Evolutionary conservation across 2,329 filamentous ascomycete species (phyloP).

Genomic region (Neofusicoccum laricinum): DNA sequence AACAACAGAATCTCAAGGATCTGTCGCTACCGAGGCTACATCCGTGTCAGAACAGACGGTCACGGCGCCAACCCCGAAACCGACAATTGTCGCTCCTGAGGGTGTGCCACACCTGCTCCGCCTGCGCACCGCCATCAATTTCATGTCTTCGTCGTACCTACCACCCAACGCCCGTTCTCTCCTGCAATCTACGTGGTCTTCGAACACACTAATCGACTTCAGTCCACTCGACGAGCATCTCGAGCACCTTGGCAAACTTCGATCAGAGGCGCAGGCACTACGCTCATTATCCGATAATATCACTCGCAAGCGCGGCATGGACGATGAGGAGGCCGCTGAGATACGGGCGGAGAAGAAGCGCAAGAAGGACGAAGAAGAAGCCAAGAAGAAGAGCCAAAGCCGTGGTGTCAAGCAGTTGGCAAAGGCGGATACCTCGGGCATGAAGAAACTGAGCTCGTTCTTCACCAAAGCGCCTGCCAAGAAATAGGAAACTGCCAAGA

Average conservation of each 20-base stretch:
- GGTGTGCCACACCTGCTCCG: conserved; percentile 60
- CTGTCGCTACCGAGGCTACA: conserved; percentile 20
- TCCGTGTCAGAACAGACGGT: conserved; percentile 19
- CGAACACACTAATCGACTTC: conserved; percentile 61
- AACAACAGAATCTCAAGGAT: conserved; percentile 22
- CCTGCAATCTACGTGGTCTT: conserved; percentile 43
- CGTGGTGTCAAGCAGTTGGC: conserved; percentile 74
- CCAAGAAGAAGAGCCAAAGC: conserved; percentile 76
- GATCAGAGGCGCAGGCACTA: conserved; percentile 67
- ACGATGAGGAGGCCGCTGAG: conserved; percentile 63
- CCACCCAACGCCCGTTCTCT: conserved; percentile 36
- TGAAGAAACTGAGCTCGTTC: conserved; percentile 97
- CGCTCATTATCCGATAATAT: conserved; percentile 69
- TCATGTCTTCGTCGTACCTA: conserved; percentile 63
- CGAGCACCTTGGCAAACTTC: conserved; percentile 61
- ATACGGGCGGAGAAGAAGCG: conserved; percentile 74
- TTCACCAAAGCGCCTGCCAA: conserved; percentile 65
- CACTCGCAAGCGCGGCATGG: conserved; percentile 57
- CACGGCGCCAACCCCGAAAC: conserved; percentile 19
- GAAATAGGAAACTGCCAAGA: conserved; percentile 18
- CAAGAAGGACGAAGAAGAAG: conserved; percentile 85
- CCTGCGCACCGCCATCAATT: conserved; percentile 61
- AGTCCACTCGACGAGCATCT: conserved; percentile 68
- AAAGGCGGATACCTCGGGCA: conserved; percentile 87
- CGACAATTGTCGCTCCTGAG: conserved; percentile 27